Evolutionary conservation across 2,329 filamentous ascomycete genomes (phyloP), one percentile per base, ranked within the genome.

Genomic region (Cercospora berteroae): DNA sequence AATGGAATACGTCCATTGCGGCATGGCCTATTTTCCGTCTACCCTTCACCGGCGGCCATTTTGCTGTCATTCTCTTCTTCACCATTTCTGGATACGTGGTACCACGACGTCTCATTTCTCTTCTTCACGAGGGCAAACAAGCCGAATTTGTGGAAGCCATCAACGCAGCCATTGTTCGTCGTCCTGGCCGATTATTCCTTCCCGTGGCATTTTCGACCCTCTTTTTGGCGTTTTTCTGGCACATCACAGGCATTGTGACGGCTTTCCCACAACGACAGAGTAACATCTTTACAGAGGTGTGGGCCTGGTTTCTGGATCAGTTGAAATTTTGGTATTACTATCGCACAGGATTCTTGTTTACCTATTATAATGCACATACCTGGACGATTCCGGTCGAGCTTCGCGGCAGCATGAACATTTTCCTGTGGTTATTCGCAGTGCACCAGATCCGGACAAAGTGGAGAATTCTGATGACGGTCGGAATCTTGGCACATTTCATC

Each of bases 261-360:
- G 69, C 72, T 9, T 74, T 70, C 25, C 70, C 71, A 0, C 50
- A 60, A 18, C 60, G 77, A 25, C 76, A 83, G 68, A 71, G 69
- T 5, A 85, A 71, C 39, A 82, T 83, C 73, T 69, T 76, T 10
- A 81, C 80, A 10, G 86, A 89, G 70, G 67, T 86, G 2, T 84
- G 82, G 76, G 79, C 76, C 18, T 82, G 80, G 80, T 79, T 81
- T 59, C 74, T 73, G 65, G 86, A 90, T 74, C 81, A 86, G 73
- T 89, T 90, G 73, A 89, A 89, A 75, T 90, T 89, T 79, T 89
- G 85, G 77, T 90, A 88, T 75, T 76, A 89, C 50, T 90, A 87
- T 78, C 84, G 86, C 27, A 80, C 81, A 4, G 70, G 70, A 10
- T 67, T 71, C 59, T 65, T 75, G 10, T 75, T 74, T 66, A 71